Percentiles rank a stretch among this genome's conserved stretches.
These are phyloP conservation scores for Lepidium campestre DNA, from an alignment of 441 rosid species.

Conservation along the genomic window DNA sequence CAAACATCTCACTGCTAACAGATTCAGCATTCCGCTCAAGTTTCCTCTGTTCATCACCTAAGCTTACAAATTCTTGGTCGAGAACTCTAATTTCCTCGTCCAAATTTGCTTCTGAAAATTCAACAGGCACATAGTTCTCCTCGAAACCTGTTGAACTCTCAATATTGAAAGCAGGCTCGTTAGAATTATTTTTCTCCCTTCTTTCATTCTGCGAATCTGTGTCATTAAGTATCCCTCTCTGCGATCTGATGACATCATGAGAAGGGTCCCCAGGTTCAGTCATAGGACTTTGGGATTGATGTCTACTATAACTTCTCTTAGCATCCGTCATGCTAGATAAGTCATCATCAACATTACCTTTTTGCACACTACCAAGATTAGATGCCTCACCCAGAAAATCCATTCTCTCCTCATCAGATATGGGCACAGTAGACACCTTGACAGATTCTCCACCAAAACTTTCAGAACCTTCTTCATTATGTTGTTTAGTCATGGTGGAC, in stretches of 20 bases:
- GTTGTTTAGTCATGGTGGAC: conserved; percentile 29
- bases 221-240: conserved; percentile 24
- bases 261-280: conserved; percentile 31
- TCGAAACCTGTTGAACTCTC: conserved; percentile 27
- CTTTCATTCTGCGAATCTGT: conserved; percentile 30
- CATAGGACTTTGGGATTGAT: conserved; percentile 22
- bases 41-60: conserved; percentile 82
- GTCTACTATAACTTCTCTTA: conserved; percentile 24
- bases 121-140: conserved; percentile 25
- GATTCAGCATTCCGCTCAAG: conserved; percentile 97
- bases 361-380: conserved; percentile 14
- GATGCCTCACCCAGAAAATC: conserved; percentile 27
- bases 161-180: conserved; percentile 1
- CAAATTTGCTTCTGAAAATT: conserved; percentile 48
- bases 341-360: conserved; percentile 27
- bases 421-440: conserved; percentile 15
- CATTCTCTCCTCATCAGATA: conserved; percentile 30
- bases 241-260: conserved; percentile 14
- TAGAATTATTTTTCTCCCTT: conserved; percentile 15
- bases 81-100: conserved; percentile 70
- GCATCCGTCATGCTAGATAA: conserved; percentile 20
- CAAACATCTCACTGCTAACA: conserved; percentile 91
- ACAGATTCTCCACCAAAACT: conserved; percentile 22
- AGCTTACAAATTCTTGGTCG: conserved; percentile 48
- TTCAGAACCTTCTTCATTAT: conserved; percentile 24